Evolutionary conservation across 768 basidiomycete genomes (phyloP), one percentile per base, ranked within the genome.

Genomic region (Pisolithus microcarpus): DNA sequence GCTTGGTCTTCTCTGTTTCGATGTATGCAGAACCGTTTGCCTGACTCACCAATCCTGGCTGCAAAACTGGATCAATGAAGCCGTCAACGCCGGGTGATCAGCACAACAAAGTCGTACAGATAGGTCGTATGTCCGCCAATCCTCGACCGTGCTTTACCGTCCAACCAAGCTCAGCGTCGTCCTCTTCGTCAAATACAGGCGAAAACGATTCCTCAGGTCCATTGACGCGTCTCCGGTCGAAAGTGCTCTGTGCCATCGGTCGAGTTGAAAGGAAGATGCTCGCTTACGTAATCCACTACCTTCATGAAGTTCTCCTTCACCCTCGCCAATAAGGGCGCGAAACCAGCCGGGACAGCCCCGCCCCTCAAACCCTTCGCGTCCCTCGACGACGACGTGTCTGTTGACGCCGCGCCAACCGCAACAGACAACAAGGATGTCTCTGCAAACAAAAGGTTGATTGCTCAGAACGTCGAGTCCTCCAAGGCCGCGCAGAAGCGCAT

Each of bases 1-100:
- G 82, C 71, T 99, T 99, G 0, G 90, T 89, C 50, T 78, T 78
- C 51, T 88, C 87, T 1, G 86, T 87, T 70, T 99, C 96, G 58
- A 99, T 88, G 64, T 98, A 99, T 10, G 92, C 93, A 16, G 93
- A 96, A 1, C 96, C 96, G 62, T 92, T 94, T 1, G 96, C 95
- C 69, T 96, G 92, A 54, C 72, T 86, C 49, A 96, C 91, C 13
- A 98, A 72, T 8, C 93, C 92, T 26, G 91, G 82, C 64, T 93
- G 85, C 44, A 99, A 71, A 68, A 90, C 94, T 99, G 44, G 26
- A 47, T 48, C 44, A 43, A 39, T 51, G 52, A 50, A 46, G 55
- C 38, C 45, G 40, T 49, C 31, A 56, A 54, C 38, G 28, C 26
- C 30, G 38, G 9, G 16, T n/a, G 6, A 23, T 49, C 47, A 46